Conservation (phyloP, 192 early-diverging fungal species). For the Lobosporangium transversale region DNA sequence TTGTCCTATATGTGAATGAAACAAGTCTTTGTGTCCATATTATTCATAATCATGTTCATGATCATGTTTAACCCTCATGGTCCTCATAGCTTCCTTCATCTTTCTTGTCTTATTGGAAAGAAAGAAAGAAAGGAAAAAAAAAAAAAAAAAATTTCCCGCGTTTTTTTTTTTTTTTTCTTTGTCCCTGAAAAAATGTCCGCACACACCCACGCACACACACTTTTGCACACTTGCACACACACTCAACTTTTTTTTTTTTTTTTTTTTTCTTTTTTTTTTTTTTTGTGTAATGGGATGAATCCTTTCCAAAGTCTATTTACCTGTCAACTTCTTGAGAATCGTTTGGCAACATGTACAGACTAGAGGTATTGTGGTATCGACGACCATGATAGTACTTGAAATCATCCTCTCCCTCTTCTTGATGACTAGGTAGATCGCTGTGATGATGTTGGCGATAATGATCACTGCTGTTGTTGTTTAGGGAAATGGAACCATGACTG, state of each 20-base stretch:
- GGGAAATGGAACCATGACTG: conserved; percentile 16
- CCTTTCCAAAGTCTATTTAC: conserved; percentile 9
- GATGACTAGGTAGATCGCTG: conserved; percentile 17
- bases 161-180: too few species aligned
- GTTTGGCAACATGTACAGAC: conserved; percentile 35
- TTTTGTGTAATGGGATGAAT: neutral
- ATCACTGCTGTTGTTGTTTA: neutral
- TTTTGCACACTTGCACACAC: too few species aligned
- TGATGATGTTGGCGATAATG: neutral
- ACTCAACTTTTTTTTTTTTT: conserved; percentile 1
- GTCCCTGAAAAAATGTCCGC: too few species aligned
- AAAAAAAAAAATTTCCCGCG: too few species aligned
- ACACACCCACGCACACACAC: too few species aligned
- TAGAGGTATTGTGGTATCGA: conserved; percentile 39
- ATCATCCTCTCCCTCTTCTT: conserved; percentile 25
- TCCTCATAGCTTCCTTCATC: too few species aligned
- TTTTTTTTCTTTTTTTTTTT: neutral
- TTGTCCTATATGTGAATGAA: too few species aligned
- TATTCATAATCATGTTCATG: too few species aligned
- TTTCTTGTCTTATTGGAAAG: too few species aligned
- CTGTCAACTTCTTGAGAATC: conserved; percentile 42
- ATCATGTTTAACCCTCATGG: too few species aligned
- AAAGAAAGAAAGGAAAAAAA: too few species aligned
- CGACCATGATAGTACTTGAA: conserved; percentile 16
- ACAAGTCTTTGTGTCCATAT: too few species aligned